Conservation (phyloP, 2,329 filamentous ascomycete species). For the Stemphylium vesicarium region DNA sequence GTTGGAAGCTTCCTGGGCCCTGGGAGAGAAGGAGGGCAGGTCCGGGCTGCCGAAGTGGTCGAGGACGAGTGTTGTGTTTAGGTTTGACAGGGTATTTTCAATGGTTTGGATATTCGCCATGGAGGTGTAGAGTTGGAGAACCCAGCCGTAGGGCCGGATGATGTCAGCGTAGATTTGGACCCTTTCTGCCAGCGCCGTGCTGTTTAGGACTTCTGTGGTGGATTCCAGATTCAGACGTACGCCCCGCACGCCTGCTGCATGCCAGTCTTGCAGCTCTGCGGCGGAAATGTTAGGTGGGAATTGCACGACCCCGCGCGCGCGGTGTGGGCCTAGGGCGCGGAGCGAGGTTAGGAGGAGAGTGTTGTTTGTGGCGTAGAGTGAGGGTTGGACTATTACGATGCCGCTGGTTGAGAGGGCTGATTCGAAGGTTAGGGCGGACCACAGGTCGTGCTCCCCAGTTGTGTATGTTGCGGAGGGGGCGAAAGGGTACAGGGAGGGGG, state of each 20-base stretch:
- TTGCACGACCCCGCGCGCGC: not conserved
- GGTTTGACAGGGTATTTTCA: not conserved
- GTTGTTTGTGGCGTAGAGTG: not conserved
- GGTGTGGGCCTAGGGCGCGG: not conserved
- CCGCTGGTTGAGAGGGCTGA: not conserved
- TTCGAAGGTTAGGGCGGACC: not conserved
- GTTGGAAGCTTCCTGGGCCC: not conserved
- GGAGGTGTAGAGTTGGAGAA: not conserved
- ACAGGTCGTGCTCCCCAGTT: not conserved
- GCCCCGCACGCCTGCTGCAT: not conserved
- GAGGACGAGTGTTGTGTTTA: not conserved
- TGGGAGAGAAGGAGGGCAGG: not conserved
- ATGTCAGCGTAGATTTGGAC: not conserved
- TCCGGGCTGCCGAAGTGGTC: not conserved
- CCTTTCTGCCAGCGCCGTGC: not conserved
- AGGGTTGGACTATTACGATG: not conserved
- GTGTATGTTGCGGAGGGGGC: not conserved
- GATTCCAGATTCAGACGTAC: not conserved
- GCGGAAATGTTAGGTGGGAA: not conserved
- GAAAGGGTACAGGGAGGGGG: not conserved
- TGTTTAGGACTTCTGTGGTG: not conserved
- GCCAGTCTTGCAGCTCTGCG: not conserved
- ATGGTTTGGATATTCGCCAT: not conserved
- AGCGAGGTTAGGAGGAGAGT: not conserved
- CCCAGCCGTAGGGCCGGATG: not conserved